These are phyloP conservation scores for Coniella vitis DNA, from an alignment of 2,329 filamentous ascomycete genomes.

Conservation along the genomic window DNA sequence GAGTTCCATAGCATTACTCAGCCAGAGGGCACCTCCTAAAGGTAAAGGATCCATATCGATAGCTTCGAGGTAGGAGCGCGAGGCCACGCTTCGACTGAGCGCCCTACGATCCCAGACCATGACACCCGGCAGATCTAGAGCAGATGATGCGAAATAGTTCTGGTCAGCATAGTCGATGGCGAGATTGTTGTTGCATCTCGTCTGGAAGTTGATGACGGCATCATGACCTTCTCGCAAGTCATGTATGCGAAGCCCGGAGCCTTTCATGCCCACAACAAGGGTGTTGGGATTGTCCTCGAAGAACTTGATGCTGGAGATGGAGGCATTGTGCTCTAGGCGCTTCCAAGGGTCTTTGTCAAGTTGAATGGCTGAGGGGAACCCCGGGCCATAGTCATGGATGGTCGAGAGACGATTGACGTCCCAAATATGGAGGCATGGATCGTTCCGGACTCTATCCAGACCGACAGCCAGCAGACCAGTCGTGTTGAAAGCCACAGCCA, in stretches of 20 bases:
- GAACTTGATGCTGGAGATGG: slow-evolving; percentile 78
- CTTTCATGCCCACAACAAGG: slow-evolving; percentile 68
- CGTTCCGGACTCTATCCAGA: slow-evolving; percentile 73
- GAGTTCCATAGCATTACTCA: slow-evolving; percentile 51
- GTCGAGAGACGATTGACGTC: slow-evolving; percentile 60
- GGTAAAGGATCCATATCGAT: slow-evolving; percentile 55
- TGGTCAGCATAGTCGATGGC: slow-evolving; percentile 73
- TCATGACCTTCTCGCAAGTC: slow-evolving; percentile 51
- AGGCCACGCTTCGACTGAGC: slow-evolving; percentile 45
- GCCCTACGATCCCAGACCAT: slow-evolving; percentile 73
- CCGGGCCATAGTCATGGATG: slow-evolving; percentile 35
- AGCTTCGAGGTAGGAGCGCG: slow-evolving; percentile 48
- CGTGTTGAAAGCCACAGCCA: slow-evolving; percentile 74
- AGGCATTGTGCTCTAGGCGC: slow-evolving; percentile 58
- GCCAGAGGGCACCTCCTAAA: slow-evolving; percentile 54
- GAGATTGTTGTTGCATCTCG: slow-evolving; percentile 63
- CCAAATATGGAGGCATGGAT: slow-evolving; percentile 77
- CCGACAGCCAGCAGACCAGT: slow-evolving; percentile 68
- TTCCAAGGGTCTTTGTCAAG: slow-evolving; percentile 50
- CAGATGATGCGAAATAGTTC: slow-evolving; percentile 79
- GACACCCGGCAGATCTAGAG: slow-evolving; percentile 65
- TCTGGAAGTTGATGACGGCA: slow-evolving; percentile 54
- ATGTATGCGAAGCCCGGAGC: slow-evolving; percentile 68
- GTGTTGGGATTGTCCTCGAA: slow-evolving; percentile 71
- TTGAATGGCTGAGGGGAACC: slow-evolving; percentile 43